These are phyloP conservation scores for Trichosporon sp. DNA, from an alignment of 1,284 basidiomycete species.

Conservation along the genomic window DNA sequence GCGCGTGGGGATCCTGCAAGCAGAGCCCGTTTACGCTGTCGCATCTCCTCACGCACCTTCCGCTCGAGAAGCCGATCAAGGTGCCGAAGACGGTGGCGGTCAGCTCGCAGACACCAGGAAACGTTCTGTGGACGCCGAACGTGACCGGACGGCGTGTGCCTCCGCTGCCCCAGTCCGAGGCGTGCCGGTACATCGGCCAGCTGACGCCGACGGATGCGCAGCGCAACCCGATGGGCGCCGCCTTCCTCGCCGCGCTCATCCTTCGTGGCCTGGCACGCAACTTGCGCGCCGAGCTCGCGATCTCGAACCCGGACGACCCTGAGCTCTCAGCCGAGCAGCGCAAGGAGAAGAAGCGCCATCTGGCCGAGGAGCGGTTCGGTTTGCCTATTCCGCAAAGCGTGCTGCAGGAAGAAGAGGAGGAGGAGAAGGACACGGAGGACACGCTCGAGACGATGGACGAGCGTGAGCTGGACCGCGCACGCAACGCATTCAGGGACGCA, in stretches of 20 bases:
- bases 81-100: conserved; percentile 34
- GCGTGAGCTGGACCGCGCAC: conserved; percentile 44
- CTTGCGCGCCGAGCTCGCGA: conserved; percentile 42
- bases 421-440: conserved; percentile 40
- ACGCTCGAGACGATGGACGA: conserved; percentile 29
- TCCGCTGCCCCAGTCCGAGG: conserved; percentile 34
- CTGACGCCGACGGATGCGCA: conserved; percentile 39
- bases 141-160: conserved; percentile 40
- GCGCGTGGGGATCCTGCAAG: conserved; percentile 47
- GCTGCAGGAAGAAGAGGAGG: conserved; percentile 48
- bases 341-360: conserved; percentile 43
- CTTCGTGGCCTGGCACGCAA: conserved; percentile 52
- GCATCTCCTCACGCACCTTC: conserved; percentile 52
- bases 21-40: conserved; percentile 40
- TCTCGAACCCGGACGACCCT: conserved; percentile 30
- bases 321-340: conserved; percentile 33
- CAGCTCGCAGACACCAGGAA: conserved; percentile 25
- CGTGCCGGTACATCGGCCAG: conserved; percentile 36
- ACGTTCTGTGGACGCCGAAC: conserved; percentile 23
- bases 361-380: conserved; percentile 51
- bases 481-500: conserved; percentile 40
- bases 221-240: conserved; percentile 43
- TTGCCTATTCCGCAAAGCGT: conserved; percentile 53
- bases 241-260: conserved; percentile 50
- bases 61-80: conserved; percentile 25